Conservation (phyloP, 1,284 basidiomycete species). For the Cryptococcus jaspeensis region DNA sequence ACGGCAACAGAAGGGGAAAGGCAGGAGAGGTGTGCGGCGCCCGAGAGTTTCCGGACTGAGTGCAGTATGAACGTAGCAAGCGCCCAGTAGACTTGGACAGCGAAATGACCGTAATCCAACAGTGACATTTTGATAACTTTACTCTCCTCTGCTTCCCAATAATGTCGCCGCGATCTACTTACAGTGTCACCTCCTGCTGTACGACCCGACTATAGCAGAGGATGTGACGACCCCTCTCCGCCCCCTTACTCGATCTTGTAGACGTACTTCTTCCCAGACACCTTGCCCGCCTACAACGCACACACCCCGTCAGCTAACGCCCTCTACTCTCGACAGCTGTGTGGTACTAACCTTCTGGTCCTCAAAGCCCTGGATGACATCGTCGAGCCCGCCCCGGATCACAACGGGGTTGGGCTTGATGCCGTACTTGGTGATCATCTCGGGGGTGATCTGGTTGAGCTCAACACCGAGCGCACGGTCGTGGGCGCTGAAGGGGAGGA, state of each 20-base stretch:
- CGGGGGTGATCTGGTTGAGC: constrained; percentile 23
- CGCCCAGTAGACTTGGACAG: too few species aligned
- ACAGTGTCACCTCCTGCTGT: too few species aligned
- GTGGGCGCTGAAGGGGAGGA: constrained; percentile 21
- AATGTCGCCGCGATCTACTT: too few species aligned
- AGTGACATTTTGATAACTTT: too few species aligned
- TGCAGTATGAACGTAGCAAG: too few species aligned
- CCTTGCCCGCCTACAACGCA: constrained; percentile 15
- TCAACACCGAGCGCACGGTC: constrained; percentile 30
- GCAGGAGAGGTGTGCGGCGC: too few species aligned
- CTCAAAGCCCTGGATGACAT: constrained; percentile 27
- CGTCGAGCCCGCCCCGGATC: constrained; percentile 28
- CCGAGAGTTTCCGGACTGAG: too few species aligned
- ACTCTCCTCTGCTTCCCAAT: too few species aligned
- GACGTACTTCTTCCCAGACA: constrained; percentile 24
- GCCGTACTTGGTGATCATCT: constrained; percentile 21
- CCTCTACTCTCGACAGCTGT: background rate
- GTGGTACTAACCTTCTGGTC: constrained; percentile 25
- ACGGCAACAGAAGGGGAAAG: too few species aligned
- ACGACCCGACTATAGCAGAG: too few species aligned
- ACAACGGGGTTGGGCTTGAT: constrained; percentile 36
- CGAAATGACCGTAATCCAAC: too few species aligned
- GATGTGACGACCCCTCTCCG: too few species aligned
- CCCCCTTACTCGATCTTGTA: constrained; percentile 22
- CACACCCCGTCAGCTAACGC: background rate